phyloP scores from a whole-genome alignment of 495 filamentous ascomycete species.

The Penicillium flavigenum region DNA sequence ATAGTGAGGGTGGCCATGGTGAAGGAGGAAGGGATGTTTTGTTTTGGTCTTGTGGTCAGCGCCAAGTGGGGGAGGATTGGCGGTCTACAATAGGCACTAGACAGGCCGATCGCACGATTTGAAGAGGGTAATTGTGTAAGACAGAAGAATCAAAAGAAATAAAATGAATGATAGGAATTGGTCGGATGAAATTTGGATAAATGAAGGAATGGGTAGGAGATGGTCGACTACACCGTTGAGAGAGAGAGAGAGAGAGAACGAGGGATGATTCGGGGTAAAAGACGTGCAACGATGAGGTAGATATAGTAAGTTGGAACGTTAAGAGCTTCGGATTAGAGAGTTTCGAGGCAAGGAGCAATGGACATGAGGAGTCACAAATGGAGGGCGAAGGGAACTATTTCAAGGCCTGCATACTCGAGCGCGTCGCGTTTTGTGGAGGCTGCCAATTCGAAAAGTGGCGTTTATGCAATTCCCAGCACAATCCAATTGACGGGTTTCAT shows the following conservation, averaged over 20 bases:
- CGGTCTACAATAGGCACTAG: constrained; percentile 16
- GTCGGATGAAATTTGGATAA: background rate
- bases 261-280: constrained; percentile 3
- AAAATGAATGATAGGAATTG: constrained; percentile 5
- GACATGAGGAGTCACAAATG: constrained; percentile 12
- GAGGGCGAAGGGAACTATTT: constrained; percentile 21
- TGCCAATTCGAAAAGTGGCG: constrained; percentile 20
- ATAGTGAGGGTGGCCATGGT: constrained; percentile 46
- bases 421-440: constrained; percentile 20
- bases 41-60: constrained; percentile 35
- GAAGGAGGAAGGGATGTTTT: constrained; percentile 22
- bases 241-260: background rate
- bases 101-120: constrained; percentile 8
- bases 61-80: constrained; percentile 28
- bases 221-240: background rate
- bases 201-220: constrained; percentile 5
- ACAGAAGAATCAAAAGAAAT: background rate
- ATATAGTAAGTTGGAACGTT: constrained; percentile 10
- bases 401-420: constrained; percentile 16
- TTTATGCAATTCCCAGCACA: constrained; percentile 19
- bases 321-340: constrained; percentile 1
- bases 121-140: background rate
- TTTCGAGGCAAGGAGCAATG: constrained; percentile 13
- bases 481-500: constrained; percentile 18
- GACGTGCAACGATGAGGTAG: constrained; percentile 10